Percentiles rank a stretch among this genome's conserved stretches.
These are phyloP conservation scores for Boletus coffeatus DNA, from an alignment of 1,284 basidiomycete species.

Conservation along the genomic window DNA sequence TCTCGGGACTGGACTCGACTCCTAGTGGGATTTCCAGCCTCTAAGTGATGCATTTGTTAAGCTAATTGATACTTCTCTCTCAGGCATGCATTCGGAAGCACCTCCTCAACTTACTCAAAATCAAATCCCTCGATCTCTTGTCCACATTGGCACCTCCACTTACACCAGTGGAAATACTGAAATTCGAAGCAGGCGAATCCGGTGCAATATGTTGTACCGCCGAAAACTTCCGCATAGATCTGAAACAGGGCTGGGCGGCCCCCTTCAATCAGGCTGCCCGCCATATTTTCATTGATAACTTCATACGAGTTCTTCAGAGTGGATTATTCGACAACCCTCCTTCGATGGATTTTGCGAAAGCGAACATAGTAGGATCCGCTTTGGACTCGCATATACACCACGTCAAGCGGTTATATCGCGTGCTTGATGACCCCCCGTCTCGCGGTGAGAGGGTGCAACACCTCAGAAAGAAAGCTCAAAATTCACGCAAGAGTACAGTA, in stretches of 20 bases:
- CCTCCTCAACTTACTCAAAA: background rate
- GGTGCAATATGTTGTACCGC: background rate
- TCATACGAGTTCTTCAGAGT: background rate
- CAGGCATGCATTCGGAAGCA: background rate
- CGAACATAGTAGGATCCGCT: background rate
- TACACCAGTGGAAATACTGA: background rate
- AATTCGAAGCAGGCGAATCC: background rate
- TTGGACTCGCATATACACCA: background rate
- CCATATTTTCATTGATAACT: background rate
- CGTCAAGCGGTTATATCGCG: background rate
- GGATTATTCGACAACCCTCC: background rate
- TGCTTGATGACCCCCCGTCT: background rate
- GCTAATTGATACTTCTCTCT: background rate
- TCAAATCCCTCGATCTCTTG: background rate
- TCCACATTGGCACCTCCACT: background rate
- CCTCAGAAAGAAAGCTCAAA: background rate
- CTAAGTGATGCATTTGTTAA: background rate
- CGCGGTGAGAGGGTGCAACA: background rate
- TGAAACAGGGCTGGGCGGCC: background rate
- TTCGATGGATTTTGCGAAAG: background rate
- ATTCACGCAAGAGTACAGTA: background rate
- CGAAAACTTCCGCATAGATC: background rate
- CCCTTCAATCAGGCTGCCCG: background rate
- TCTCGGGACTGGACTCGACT: background rate
- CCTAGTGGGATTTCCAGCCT: background rate